These are phyloP conservation scores for Stereum hirsutum DNA, from an alignment of 1,284 basidiomycete genomes.

Conservation along the genomic window DNA sequence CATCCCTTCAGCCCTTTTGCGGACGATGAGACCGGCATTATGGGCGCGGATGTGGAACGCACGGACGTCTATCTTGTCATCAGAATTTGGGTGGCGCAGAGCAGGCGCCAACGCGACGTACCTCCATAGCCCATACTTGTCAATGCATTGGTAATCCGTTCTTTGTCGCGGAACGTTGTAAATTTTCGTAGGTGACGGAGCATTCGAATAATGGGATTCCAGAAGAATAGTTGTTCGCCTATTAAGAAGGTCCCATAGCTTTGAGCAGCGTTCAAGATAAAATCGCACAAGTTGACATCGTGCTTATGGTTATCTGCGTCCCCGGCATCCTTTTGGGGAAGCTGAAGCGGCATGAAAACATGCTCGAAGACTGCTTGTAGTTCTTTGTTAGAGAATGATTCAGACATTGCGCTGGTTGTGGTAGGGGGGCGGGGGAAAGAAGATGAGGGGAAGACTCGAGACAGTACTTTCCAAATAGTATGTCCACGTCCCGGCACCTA, in stretches of 20 bases:
- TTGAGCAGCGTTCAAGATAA: no score
- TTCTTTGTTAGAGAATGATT: no score
- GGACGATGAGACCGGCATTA: constrained; percentile 33
- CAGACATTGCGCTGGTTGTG: no score
- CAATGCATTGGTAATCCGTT: no score
- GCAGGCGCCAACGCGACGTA: no score
- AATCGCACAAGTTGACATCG: neutral
- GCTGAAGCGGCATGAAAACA: constrained; percentile 9
- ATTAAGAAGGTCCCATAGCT: neutral
- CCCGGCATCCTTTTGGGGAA: constrained; percentile 18
- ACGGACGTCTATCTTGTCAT: constrained; percentile 19
- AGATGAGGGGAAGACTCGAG: no score
- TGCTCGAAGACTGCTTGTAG: neutral
- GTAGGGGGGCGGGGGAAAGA: no score
- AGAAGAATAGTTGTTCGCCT: neutral
- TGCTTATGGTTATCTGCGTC: constrained; percentile 10
- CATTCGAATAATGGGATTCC: neutral
- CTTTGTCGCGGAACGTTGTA: no score
- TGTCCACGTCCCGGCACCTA: no score
- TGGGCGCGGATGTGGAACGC: constrained; percentile 29
- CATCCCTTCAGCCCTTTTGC: constrained; percentile 15
- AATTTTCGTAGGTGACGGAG: neutral
- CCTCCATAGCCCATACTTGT: no score
- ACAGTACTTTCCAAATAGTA: no score
- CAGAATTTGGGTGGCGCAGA: no score